Evolutionary conservation across 257 asterid genomes (phyloP).

Genomic region (Ballota nigra): DNA sequence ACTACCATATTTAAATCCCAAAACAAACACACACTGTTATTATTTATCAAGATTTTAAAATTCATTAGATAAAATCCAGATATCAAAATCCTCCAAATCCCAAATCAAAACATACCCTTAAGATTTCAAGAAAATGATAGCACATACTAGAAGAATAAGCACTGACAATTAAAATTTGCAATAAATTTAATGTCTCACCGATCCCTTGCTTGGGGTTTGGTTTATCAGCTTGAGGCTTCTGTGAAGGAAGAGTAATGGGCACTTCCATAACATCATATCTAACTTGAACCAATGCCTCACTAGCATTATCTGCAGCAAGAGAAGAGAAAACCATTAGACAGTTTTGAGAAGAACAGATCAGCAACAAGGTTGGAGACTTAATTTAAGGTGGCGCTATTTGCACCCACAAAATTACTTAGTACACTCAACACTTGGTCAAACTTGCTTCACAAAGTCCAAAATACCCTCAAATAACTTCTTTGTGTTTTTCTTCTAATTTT

Average conservation of each 20-base stretch:
- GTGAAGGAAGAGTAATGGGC: conserved; percentile 80
- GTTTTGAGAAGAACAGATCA: neutral
- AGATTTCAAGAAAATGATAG: conserved; percentile 10
- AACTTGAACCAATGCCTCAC: conserved; percentile 64
- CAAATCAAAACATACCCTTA: too few species aligned
- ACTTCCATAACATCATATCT: conserved; percentile 83
- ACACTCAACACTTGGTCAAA: too few species aligned
- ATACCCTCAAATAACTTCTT: too few species aligned
- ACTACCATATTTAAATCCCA: too few species aligned
- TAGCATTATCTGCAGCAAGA: conserved; percentile 50
- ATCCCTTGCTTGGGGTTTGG: conserved; percentile 98
- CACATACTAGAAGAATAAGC: neutral
- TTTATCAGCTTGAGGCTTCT: conserved; percentile 88
- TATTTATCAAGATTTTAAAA: too few species aligned
- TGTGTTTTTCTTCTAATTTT: too few species aligned
- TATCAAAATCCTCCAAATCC: too few species aligned
- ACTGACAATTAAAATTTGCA: conserved; percentile 8
- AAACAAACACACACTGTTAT: too few species aligned
- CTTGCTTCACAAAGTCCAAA: too few species aligned
- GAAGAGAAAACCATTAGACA: conserved; percentile 13
- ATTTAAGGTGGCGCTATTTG: too few species aligned
- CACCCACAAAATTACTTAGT: too few species aligned
- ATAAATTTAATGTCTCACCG: conserved; percentile 44
- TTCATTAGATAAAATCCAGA: too few species aligned
- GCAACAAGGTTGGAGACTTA: neutral